A percentile compares a stretch with the other conserved stretches of the same genome.
phyloP scores from a whole-genome alignment of 2,329 filamentous ascomycete species.

The Chaetomiaceae sp. region DNA sequence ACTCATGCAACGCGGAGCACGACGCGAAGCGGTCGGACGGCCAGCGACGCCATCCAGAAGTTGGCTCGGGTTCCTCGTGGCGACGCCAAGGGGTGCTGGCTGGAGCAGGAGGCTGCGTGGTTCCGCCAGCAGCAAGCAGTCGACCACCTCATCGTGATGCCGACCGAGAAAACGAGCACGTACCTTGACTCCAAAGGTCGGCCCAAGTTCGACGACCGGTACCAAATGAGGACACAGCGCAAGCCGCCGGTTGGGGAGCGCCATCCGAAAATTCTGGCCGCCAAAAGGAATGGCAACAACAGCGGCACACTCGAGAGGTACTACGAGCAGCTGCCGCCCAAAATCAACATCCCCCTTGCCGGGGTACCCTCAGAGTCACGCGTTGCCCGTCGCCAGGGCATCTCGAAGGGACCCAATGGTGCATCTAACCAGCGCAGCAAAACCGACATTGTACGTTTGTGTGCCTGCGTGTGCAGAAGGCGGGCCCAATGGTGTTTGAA shows the following conservation, averaged over 20 bases:
- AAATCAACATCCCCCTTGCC: conserved; percentile 22
- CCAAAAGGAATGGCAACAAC: neutral
- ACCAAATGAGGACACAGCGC: neutral
- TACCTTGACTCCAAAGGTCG: neutral
- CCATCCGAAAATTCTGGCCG: conserved; percentile 18
- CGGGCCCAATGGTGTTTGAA: neutral
- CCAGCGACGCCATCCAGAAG: too few relatives aligned
- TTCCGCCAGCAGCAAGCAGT: neutral
- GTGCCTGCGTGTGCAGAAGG: neutral
- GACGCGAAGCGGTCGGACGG: too few relatives aligned
- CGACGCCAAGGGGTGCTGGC: too few relatives aligned
- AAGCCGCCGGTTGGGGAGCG: neutral
- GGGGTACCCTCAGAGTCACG: conserved; percentile 8
- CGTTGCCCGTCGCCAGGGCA: neutral
- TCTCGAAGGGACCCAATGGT: neutral
- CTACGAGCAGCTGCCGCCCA: conserved; percentile 9
- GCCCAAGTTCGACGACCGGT: conserved; percentile 10
- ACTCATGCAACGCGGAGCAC: too few relatives aligned
- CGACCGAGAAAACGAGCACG: neutral
- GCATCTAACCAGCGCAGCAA: too few relatives aligned
- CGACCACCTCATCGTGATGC: neutral
- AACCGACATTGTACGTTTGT: neutral
- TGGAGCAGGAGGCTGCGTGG: neutral
- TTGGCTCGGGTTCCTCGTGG: neutral
- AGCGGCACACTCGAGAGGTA: conserved; percentile 3